Conservation (phyloP, 345 rosid species). For the Clausena lansium region DNA sequence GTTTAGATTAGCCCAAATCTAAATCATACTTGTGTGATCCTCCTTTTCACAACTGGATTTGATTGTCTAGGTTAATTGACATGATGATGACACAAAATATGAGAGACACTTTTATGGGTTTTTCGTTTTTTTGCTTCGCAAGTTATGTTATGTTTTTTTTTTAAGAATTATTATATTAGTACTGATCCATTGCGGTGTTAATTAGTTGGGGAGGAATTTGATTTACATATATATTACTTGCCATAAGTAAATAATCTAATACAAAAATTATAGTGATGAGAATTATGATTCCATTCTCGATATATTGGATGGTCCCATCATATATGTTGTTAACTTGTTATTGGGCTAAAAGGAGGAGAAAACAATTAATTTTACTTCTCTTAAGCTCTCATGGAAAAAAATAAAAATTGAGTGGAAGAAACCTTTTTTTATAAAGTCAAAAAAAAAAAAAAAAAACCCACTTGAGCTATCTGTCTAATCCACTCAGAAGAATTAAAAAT, state of each 20-base stretch:
- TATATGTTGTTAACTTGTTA: neutral
- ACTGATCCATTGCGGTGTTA: too few relatives aligned
- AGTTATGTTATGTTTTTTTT: neutral
- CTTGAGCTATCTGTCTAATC: neutral
- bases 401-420: neutral
- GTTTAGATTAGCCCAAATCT: neutral
- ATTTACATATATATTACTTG: neutral
- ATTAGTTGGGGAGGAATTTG: too few relatives aligned
- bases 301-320: neutral
- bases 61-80: neutral
- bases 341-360: neutral
- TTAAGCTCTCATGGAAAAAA: neutral
- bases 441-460: slow-evolving; percentile 11
- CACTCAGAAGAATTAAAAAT: neutral
- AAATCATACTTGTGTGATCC: neutral
- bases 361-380: neutral
- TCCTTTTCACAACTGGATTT: neutral
- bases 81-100: neutral
- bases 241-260: neutral
- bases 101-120: neutral
- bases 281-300: neutral
- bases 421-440: neutral
- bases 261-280: neutral
- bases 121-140: neutral
- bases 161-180: too few relatives aligned